Evolutionary conservation across 2,329 filamentous ascomycete genomes (phyloP).

Genomic region (Colletotrichum tabaci): DNA sequence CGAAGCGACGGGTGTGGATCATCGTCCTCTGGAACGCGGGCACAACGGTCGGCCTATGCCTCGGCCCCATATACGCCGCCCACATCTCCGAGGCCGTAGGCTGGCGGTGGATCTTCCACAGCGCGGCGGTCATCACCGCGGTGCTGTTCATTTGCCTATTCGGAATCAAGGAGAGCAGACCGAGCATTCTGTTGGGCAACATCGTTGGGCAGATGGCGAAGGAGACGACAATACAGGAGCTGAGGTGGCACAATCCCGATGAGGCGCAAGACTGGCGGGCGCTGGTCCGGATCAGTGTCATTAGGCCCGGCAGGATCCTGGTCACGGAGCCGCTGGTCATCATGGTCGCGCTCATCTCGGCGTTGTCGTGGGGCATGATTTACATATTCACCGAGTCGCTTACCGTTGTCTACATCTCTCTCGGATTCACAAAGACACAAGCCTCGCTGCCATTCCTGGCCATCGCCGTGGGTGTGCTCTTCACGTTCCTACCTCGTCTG

Average conservation of each 20-base stretch:
- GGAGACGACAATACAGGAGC: slow-evolving; percentile 37
- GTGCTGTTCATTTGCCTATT: slow-evolving; percentile 53
- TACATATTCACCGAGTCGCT: slow-evolving; percentile 64
- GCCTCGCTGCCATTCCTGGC: slow-evolving; percentile 58
- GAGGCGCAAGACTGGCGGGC: slow-evolving; percentile 52
- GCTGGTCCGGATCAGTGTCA: slow-evolving; percentile 56
- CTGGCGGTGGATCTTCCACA: slow-evolving; percentile 63
- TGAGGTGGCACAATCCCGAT: slow-evolving; percentile 55
- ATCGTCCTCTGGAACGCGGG: slow-evolving; percentile 61
- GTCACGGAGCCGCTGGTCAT: slow-evolving; percentile 63
- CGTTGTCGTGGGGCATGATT: slow-evolving; percentile 60
- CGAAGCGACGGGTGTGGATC: slow-evolving; percentile 60
- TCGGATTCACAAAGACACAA: slow-evolving; percentile 52
- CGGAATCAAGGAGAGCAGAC: slow-evolving; percentile 60
- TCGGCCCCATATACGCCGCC: slow-evolving; percentile 61
- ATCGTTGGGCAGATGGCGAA: slow-evolving; percentile 40
- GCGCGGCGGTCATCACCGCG: slow-evolving; percentile 56
- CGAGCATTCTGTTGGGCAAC: slow-evolving; percentile 55
- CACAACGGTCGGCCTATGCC: slow-evolving; percentile 58
- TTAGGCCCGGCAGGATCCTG: slow-evolving; percentile 59
- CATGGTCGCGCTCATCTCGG: slow-evolving; percentile 58
- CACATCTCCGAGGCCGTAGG: slow-evolving; percentile 55
- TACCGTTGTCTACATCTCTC: slow-evolving; percentile 54
- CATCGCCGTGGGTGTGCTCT: slow-evolving; percentile 55
- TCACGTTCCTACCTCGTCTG: slow-evolving; percentile 59